Percentiles rank a stretch among this genome's conserved stretches.
phyloP scores from a whole-genome alignment of 1,139 yeast species.

The Zygosaccharomyces pseudobailii region DNA sequence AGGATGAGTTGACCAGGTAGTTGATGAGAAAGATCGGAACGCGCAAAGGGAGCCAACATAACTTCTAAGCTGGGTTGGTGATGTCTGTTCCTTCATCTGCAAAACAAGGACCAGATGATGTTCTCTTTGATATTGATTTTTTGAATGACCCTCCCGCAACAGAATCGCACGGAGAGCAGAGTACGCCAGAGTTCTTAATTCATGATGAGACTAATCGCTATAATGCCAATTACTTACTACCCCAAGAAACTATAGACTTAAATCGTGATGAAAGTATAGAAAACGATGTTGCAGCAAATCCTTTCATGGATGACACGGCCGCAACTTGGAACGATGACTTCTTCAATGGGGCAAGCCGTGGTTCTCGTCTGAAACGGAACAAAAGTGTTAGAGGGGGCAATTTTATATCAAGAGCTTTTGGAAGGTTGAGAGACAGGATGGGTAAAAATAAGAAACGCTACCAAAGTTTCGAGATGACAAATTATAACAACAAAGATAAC shows the following conservation, averaged over 20 bases:
- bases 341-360: constrained; percentile 11
- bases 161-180: constrained; percentile 7
- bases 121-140: constrained; percentile 20
- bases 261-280: constrained; percentile 28
- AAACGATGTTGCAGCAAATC: constrained; percentile 29
- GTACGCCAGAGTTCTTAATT: constrained; percentile 4
- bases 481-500: constrained; percentile 25
- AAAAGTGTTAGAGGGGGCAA: constrained; percentile 17
- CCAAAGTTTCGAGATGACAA: constrained; percentile 36
- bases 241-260: constrained; percentile 34
- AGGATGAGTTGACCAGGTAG: not conserved
- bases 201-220: constrained; percentile 5
- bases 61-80: not conserved
- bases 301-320: constrained; percentile 32
- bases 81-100: constrained; percentile 7
- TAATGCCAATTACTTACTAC: constrained; percentile 13
- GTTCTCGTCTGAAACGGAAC: constrained; percentile 15
- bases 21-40: not conserved
- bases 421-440: constrained; percentile 14
- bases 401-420: constrained; percentile 23
- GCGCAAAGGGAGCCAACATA: not conserved
- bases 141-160: constrained; percentile 13
- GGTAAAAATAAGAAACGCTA: constrained; percentile 18
- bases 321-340: constrained; percentile 18
- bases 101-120: constrained; percentile 10